Base-by-base conservation (phyloP, 768 basidiomycete species). In the Kwoniella pini region DNA sequence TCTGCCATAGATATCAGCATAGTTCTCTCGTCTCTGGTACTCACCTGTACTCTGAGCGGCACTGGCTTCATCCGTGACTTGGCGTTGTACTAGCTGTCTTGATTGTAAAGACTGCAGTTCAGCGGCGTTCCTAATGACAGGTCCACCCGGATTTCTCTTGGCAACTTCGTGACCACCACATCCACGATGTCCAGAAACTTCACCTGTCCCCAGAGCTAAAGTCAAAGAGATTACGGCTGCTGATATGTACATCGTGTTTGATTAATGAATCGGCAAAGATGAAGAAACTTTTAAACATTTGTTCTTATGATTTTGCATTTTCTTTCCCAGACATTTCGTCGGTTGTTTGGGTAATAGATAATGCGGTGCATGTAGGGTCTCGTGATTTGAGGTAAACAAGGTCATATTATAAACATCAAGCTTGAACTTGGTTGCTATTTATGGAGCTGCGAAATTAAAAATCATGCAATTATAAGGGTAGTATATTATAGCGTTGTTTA, bases 81-180 rank as follows among this genome's bases (percentile, higher is more conserved):
- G 52, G 27, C 61, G 28, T 30, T 44, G 40, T 3, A 26, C 40
- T 28, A 57, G 28, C 6, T 7, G 15, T 10, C 44, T 31, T 30
- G 15, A 31, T 30, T 57, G 55, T 33, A 59, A 19, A 15, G 39
- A 22, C 6, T 42, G 21, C 52, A 53, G 49, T 51, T 61, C 52
- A 15, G 26, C 52, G 24, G 22, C 9, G 24, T 12, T 51, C n/a
- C 30, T 3, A n/a, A 52, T 43, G 36, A 54, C 22, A n/a, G 57
- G 57, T 36, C 69, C 69, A 27, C 71, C 69, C 1, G 55, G 61
- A 52, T 75, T 75, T 21, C 73, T 57, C 19, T 60, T 49, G 10
- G 39, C 57, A n/a, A 71, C 45, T 22, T 74, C 70, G 31, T 67
- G 62, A 15, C 69, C 69, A 46, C 70, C 70, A 55, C 72, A 74